Evolutionary conservation across 2,329 filamentous ascomycete genomes (phyloP).

Genomic region (Botrytis fabae): DNA sequence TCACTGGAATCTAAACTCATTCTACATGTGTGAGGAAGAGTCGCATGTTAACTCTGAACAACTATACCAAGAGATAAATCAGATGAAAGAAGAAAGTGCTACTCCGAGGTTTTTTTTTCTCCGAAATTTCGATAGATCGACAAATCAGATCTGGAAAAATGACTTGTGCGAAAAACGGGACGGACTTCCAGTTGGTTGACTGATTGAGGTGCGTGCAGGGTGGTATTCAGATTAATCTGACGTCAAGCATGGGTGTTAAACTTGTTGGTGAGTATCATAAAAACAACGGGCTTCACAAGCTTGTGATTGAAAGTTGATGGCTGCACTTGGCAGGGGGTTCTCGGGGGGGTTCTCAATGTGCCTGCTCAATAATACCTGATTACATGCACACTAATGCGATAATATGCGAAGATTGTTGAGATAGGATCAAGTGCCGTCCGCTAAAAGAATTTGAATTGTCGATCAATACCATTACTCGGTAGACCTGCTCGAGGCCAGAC

Average conservation of each 20-base stretch:
- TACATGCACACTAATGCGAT: not conserved
- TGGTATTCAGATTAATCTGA: not conserved
- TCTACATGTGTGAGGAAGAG: not conserved
- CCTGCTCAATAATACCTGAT: not conserved
- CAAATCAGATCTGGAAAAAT: not conserved
- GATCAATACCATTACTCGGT: not conserved
- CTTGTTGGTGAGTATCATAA: not conserved
- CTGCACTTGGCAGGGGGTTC: slow-evolving; percentile 6
- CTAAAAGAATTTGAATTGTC: not conserved
- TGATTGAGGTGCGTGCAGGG: not conserved
- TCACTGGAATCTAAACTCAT: slow-evolving; percentile 14
- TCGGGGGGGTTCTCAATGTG: not conserved
- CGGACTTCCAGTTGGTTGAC: not conserved
- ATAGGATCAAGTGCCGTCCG: not conserved
- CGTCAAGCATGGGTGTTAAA: not conserved
- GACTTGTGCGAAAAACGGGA: not conserved
- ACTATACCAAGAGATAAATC: not conserved
- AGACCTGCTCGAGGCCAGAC: not conserved
- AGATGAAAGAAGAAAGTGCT: not conserved
- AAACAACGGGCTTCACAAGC: not conserved
- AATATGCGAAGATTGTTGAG: not conserved
- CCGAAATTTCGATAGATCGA: not conserved
- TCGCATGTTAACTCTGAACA: slow-evolving; percentile 14
- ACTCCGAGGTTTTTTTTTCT: slow-evolving; percentile 1
- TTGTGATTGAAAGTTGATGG: slow-evolving; percentile 4